Evolutionary conservation across 371 early-diverging fungal genomes (phyloP).

Genomic region (Blakeslea trispora): DNA sequence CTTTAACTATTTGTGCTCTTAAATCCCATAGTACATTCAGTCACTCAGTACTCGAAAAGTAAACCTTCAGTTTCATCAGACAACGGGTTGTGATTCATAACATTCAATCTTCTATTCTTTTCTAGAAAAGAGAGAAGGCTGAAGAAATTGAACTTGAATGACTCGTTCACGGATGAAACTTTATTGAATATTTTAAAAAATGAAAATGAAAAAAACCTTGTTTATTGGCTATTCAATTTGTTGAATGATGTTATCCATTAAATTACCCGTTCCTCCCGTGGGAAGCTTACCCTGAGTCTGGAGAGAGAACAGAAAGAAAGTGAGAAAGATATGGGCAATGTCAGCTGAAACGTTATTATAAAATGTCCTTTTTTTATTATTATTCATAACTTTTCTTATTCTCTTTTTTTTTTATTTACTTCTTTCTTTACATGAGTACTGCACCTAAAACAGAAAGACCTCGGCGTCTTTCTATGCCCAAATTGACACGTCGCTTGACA

Average conservation of each 20-base stretch:
- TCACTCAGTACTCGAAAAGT: conserved; percentile 24
- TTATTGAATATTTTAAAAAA: conserved; percentile 1
- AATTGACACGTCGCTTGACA: conserved; percentile 33
- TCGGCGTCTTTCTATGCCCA: conserved; percentile 37
- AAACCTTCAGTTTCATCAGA: conserved; percentile 17
- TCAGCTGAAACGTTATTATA: background rate
- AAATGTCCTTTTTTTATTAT: too few relatives aligned
- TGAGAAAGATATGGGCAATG: too few relatives aligned
- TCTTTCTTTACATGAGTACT: conserved; percentile 13
- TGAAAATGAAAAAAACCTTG: background rate
- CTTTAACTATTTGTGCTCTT: conserved; percentile 23
- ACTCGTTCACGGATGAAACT: conserved; percentile 20
- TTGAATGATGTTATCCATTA: too few relatives aligned
- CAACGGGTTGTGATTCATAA: conserved; percentile 16
- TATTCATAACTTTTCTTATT: too few relatives aligned
- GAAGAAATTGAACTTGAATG: conserved; percentile 11
- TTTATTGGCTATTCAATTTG: too few relatives aligned
- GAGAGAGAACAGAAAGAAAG: too few relatives aligned
- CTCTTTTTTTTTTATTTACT: background rate
- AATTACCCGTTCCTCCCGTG: too few relatives aligned
- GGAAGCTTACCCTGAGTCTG: too few relatives aligned
- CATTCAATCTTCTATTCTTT: too few relatives aligned
- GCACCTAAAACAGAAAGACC: conserved; percentile 25
- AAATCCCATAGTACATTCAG: conserved; percentile 20
- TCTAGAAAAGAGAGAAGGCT: too few relatives aligned